Evolutionary conservation across 768 basidiomycete genomes (phyloP).

Genomic region (Gloeostereum incarnatum): DNA sequence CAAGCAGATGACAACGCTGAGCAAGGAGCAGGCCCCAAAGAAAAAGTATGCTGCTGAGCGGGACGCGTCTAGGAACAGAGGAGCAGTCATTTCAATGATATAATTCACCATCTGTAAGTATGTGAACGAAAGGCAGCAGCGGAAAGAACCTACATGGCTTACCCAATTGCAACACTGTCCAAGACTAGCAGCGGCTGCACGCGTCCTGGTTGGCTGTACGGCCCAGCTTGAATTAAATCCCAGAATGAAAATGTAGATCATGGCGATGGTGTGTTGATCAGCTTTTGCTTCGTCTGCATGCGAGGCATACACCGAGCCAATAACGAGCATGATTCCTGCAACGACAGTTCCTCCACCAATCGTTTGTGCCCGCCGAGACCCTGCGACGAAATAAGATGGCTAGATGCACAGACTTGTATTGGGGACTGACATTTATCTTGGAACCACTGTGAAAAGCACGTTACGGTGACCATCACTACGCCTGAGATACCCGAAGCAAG

Average conservation of each 20-base stretch:
- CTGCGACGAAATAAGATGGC: neutral
- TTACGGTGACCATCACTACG: conserved; percentile 28
- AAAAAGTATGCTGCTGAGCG: conserved; percentile 38
- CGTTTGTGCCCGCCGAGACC: conserved; percentile 24
- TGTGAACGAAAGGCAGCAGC: conserved; percentile 2
- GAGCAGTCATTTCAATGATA: conserved; percentile 33
- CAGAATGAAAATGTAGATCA: conserved; percentile 38
- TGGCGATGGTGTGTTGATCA: conserved; percentile 29
- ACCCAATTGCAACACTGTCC: conserved; percentile 33
- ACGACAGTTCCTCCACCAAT: conserved; percentile 34
- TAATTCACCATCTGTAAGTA: conserved; percentile 26
- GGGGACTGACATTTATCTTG: conserved; percentile 3
- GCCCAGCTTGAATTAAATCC: conserved; percentile 36
- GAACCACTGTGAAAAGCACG: conserved; percentile 25
- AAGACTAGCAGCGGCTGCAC: conserved; percentile 31
- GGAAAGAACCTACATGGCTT: conserved; percentile 7
- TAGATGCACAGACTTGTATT: neutral
- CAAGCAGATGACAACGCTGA: conserved; percentile 27
- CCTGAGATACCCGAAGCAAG: conserved; percentile 42
- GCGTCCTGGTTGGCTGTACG: conserved; percentile 36
- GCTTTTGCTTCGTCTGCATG: conserved; percentile 17
- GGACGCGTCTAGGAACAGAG: conserved; percentile 33
- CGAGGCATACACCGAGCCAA: conserved; percentile 33
- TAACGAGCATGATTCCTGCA: conserved; percentile 25
- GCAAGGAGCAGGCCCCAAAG: conserved; percentile 26